phyloP scores from a whole-genome alignment of 2,329 filamentous ascomycete genomes.

The Monascus ruber region DNA sequence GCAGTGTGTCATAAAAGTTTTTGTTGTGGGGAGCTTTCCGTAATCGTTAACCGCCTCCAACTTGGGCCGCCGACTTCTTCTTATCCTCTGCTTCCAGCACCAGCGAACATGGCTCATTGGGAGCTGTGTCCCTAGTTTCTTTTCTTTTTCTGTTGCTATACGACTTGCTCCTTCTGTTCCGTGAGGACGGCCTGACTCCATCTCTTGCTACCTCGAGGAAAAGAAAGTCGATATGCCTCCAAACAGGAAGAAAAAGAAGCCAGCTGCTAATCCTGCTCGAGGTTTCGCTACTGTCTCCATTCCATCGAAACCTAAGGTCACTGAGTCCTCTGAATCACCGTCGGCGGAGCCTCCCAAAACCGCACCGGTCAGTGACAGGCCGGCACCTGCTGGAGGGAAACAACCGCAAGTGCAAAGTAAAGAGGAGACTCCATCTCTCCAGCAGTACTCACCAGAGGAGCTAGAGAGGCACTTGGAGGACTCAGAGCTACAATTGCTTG shows the following conservation, averaged over 20 bases:
- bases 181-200: too few species aligned
- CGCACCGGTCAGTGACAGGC: slow-evolving; percentile 20
- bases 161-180: too few species aligned
- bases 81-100: slow-evolving; percentile 11
- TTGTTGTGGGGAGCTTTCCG: slow-evolving; percentile 11
- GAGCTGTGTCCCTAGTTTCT: too few species aligned
- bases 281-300: slow-evolving; percentile 91
- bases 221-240: slow-evolving; percentile 46
- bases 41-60: too few species aligned
- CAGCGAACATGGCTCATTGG: slow-evolving; percentile 1
- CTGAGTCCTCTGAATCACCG: slow-evolving; percentile 21
- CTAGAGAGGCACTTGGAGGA: slow-evolving; percentile 82
- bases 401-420: slow-evolving; percentile 6
- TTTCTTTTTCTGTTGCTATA: too few species aligned
- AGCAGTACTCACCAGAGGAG: slow-evolving; percentile 67
- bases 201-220: too few species aligned
- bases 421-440: slow-evolving; percentile 24
- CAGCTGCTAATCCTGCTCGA: slow-evolving; percentile 71
- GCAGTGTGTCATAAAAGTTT: slow-evolving; percentile 33
- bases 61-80: background rate
- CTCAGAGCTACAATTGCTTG: slow-evolving; percentile 74
- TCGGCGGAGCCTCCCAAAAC: slow-evolving; percentile 16
- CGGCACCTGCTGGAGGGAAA: slow-evolving; percentile 10
- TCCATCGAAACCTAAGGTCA: slow-evolving; percentile 63
- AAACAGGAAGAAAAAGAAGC: slow-evolving; percentile 90